Evolutionary conservation across 2,329 filamentous ascomycete species (phyloP).

Genomic region (Penicillium crustosum): DNA sequence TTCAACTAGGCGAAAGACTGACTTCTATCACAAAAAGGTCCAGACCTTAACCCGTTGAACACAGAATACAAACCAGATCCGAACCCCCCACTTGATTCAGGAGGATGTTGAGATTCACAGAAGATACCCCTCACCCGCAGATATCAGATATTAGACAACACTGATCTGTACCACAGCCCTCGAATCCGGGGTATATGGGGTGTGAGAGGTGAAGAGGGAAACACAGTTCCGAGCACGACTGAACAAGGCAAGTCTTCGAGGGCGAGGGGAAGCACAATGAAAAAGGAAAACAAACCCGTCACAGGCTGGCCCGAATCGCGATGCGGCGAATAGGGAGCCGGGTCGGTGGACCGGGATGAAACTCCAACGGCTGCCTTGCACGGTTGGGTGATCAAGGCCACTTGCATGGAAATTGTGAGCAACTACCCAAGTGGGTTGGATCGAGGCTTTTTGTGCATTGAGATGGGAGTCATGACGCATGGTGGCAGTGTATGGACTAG

Average conservation of each 20-base stretch:
- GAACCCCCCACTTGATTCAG: neutral
- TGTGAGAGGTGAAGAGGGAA: neutral
- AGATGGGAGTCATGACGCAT: neutral
- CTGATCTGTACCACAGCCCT: conserved; percentile 6
- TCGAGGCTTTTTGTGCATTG: conserved; percentile 13
- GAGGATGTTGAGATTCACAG: neutral
- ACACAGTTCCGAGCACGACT: conserved; percentile 8
- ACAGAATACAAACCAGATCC: conserved; percentile 1
- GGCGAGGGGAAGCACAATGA: conserved; percentile 3
- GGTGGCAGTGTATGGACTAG: neutral
- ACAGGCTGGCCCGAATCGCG: conserved; percentile 18
- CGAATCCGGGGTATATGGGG: conserved; percentile 14
- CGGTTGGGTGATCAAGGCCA: conserved; percentile 4
- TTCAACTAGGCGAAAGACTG: neutral
- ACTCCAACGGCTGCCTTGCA: conserved; percentile 23
- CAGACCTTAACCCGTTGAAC: conserved; percentile 3
- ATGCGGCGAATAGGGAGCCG: conserved; percentile 22
- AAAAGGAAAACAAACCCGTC: conserved; percentile 8
- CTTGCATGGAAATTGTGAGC: conserved; percentile 13
- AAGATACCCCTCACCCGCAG: neutral
- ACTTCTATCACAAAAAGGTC: neutral
- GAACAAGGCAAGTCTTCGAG: conserved; percentile 14
- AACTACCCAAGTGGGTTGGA: conserved; percentile 17
- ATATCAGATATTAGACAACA: conserved; percentile 3
- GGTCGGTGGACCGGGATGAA: conserved; percentile 20